Evolutionary conservation across 495 filamentous ascomycete species (phyloP).

Genomic region (Penicillium canescens): DNA sequence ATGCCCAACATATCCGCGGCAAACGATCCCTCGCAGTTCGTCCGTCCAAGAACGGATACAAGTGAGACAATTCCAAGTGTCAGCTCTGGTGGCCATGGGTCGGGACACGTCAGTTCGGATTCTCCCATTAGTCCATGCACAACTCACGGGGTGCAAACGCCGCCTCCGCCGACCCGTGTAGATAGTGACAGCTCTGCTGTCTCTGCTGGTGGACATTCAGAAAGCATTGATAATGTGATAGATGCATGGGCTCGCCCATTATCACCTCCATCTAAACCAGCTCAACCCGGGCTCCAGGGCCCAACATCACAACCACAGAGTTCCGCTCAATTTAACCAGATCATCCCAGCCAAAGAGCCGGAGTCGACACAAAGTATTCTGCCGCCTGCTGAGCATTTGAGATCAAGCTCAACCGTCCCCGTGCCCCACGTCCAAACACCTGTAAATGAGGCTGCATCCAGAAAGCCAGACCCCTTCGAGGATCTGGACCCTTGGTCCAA

Average conservation of each 20-base stretch:
- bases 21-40: not conserved
- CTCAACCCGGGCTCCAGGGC: constrained; percentile 3
- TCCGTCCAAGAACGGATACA: constrained; percentile 9
- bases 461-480: constrained; percentile 41
- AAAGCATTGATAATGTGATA: constrained; percentile 47
- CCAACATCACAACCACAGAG: constrained; percentile 7
- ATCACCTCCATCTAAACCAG: constrained; percentile 15
- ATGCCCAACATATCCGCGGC: not conserved
- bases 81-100: not conserved
- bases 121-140: constrained; percentile 31
- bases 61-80: not conserved
- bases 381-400: not conserved
- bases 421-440: constrained; percentile 1
- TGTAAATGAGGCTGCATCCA: constrained; percentile 5
- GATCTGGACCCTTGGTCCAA: constrained; percentile 55
- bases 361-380: constrained; percentile 2
- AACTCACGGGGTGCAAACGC: constrained; percentile 11
- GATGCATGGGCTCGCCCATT: constrained; percentile 42
- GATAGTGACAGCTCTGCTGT: constrained; percentile 30
- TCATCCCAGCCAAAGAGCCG: constrained; percentile 13
- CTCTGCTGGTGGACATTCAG: constrained; percentile 26
- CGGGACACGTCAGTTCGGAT: constrained; percentile 4
- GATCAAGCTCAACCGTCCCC: not conserved
- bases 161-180: constrained; percentile 22
- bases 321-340: constrained; percentile 1